Percentiles rank a stretch among this genome's conserved stretches.
These are phyloP conservation scores for Naganishia friedmannii DNA, from an alignment of 768 basidiomycete species.

Conservation along the genomic window DNA sequence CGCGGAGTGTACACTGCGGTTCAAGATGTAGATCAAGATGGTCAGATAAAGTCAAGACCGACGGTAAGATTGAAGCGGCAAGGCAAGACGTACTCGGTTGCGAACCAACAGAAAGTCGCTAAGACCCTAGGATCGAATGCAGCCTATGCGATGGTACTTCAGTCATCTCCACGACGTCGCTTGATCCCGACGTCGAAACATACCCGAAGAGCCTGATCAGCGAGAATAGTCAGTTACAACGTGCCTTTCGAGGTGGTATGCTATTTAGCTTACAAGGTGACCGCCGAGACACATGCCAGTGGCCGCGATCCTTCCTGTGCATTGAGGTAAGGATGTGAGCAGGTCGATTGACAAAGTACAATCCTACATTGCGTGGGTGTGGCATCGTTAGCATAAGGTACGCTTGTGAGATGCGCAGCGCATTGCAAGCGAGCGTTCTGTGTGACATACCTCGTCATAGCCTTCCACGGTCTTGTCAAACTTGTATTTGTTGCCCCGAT, in stretches of 20 bases:
- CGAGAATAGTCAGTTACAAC: background rate
- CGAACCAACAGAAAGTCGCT: slow-evolving; percentile 88
- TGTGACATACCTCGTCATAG: slow-evolving; percentile 71
- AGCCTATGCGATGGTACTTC: slow-evolving; percentile 58
- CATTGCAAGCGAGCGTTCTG: background rate
- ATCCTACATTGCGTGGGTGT: slow-evolving; percentile 59
- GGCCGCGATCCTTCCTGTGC: slow-evolving; percentile 80
- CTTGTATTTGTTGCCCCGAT: slow-evolving; percentile 93
- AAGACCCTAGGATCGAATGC: slow-evolving; percentile 82
- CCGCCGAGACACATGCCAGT: slow-evolving; percentile 46
- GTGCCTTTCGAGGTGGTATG: background rate
- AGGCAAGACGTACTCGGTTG: slow-evolving; percentile 65
- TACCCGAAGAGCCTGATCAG: slow-evolving; percentile 39
- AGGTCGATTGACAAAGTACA: slow-evolving; percentile 73
- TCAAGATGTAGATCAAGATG: too few relatives aligned
- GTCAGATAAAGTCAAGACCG: too few relatives aligned
- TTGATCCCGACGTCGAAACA: background rate
- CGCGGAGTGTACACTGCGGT: slow-evolving; percentile 65
- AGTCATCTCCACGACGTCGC: background rate
- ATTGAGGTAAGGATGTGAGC: slow-evolving; percentile 68
- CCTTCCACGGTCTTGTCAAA: slow-evolving; percentile 81
- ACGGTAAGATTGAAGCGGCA: too few relatives aligned
- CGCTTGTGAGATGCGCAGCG: background rate
- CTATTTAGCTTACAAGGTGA: slow-evolving; percentile 35
- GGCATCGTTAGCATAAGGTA: background rate